phyloP scores from a whole-genome alignment of 768 basidiomycete species.

The Epithele typhae region DNA sequence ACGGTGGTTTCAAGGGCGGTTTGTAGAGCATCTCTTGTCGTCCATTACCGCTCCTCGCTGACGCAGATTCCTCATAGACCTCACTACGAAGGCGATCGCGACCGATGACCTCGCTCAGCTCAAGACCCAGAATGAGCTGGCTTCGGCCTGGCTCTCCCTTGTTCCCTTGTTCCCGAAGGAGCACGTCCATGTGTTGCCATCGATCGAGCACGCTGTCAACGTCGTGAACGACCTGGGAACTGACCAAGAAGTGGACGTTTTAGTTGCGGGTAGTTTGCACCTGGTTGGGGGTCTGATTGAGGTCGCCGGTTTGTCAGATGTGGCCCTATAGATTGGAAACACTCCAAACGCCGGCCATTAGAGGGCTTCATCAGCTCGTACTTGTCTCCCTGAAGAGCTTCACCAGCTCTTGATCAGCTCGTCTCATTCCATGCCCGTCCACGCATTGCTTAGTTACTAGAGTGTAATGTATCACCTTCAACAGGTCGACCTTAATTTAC shows the following conservation, averaged over 20 bases:
- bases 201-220: slow-evolving; percentile 85
- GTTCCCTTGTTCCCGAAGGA: slow-evolving; percentile 56
- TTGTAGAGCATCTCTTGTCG: not conserved
- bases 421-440: not conserved
- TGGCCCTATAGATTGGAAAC: slow-evolving; percentile 53
- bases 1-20: slow-evolving; percentile 92
- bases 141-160: slow-evolving; percentile 64
- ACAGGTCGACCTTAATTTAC: slow-evolving; percentile 25
- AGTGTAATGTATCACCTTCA: slow-evolving; percentile 28
- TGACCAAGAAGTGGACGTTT: slow-evolving; percentile 44
- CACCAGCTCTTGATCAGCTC: not conserved
- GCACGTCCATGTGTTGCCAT: slow-evolving; percentile 74
- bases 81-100: slow-evolving; percentile 65
- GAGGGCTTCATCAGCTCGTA: too few relatives aligned
- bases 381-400: not conserved
- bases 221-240: slow-evolving; percentile 44
- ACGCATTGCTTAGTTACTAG: not conserved
- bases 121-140: slow-evolving; percentile 73
- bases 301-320: slow-evolving; percentile 75
- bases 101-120: slow-evolving; percentile 60
- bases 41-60: slow-evolving; percentile 9
- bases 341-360: too few relatives aligned
- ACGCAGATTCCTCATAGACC: slow-evolving; percentile 44
- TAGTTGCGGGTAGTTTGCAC: slow-evolving; percentile 91
- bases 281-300: slow-evolving; percentile 93